Percentiles rank a stretch among this genome's conserved stretches.
phyloP scores from a whole-genome alignment of 1,284 basidiomycete genomes.

The Ceratobasidium sp. region DNA sequence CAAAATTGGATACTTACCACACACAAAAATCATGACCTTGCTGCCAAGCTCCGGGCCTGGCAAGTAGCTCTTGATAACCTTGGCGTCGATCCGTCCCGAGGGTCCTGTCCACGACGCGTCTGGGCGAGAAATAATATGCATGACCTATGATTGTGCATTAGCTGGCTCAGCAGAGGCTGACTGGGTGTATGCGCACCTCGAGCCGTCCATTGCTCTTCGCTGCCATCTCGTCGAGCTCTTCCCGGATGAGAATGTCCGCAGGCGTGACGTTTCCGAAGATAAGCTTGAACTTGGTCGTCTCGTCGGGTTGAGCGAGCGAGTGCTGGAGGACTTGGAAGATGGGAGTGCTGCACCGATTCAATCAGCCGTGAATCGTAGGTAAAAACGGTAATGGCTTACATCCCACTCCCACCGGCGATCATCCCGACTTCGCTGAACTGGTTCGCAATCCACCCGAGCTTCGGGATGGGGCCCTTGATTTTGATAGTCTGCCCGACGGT shows the following conservation, averaged over 20 bases:
- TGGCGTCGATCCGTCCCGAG: constrained; percentile 61
- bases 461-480: constrained; percentile 91
- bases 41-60: constrained; percentile 74
- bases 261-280: constrained; percentile 92
- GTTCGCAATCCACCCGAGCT: constrained; percentile 79
- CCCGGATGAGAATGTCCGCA: constrained; percentile 87
- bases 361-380: not conserved
- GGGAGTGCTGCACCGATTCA: constrained; percentile 55
- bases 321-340: constrained; percentile 72
- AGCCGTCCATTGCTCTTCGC: constrained; percentile 55
- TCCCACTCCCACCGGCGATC: constrained; percentile 90
- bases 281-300: constrained; percentile 95
- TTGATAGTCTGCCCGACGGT: constrained; percentile 84
- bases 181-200: constrained; percentile 51
- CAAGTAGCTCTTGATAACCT: constrained; percentile 78
- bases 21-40: constrained; percentile 91
- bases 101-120: constrained; percentile 57
- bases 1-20: constrained; percentile 63
- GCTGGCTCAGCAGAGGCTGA: not conserved
- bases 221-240: constrained; percentile 78
- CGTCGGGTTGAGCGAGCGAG: constrained; percentile 71
- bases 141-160: constrained; percentile 49
- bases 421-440: constrained; percentile 87
- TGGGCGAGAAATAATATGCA: constrained; percentile 64
- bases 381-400: constrained; percentile 61